Conservation (phyloP, 805 yeast species). For the Ogataea minuta region DNA sequence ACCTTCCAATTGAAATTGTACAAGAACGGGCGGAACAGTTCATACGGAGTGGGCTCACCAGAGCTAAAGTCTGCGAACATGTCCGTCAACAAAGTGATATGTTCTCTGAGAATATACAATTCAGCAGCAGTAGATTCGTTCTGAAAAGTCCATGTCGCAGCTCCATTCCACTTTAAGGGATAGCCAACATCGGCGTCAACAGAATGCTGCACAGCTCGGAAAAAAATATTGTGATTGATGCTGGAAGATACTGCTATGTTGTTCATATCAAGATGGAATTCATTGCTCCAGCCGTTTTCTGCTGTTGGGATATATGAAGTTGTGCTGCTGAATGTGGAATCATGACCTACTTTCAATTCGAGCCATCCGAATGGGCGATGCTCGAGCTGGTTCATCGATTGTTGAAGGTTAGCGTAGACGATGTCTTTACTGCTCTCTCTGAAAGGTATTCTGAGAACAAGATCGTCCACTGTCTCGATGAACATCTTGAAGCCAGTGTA, state of each 20-base stretch:
- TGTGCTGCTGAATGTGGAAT: slow-evolving; percentile 46
- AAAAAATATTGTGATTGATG: slow-evolving; percentile 81
- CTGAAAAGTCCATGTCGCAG: slow-evolving; percentile 63
- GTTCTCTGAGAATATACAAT: slow-evolving; percentile 77
- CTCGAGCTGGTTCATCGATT: slow-evolving; percentile 11
- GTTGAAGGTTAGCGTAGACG: slow-evolving; percentile 19
- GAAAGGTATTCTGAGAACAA: slow-evolving; percentile 72
- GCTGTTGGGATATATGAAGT: slow-evolving; percentile 52
- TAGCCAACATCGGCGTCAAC: slow-evolving; percentile 58
- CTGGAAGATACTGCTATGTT: slow-evolving; percentile 72
- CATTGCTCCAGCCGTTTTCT: slow-evolving; percentile 54
- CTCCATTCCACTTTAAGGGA: slow-evolving; percentile 84
- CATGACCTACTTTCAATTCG: slow-evolving; percentile 60
- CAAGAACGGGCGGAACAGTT: slow-evolving; percentile 68
- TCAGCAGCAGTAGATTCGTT: slow-evolving; percentile 51
- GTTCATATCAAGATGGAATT: slow-evolving; percentile 43
- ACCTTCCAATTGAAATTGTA: slow-evolving; percentile 64
- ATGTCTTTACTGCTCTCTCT: slow-evolving; percentile 80
- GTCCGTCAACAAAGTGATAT: slow-evolving; percentile 70
- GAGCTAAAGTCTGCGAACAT: slow-evolving; percentile 71
- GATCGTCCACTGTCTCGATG: slow-evolving; percentile 61
- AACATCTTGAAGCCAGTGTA: slow-evolving; percentile 55
- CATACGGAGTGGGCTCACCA: slow-evolving; percentile 71
- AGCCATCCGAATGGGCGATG: slow-evolving; percentile 89
- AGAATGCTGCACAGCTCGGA: slow-evolving; percentile 57